Conservation (phyloP, 2,329 filamentous ascomycete species). For the Exophiala sideris region DNA sequence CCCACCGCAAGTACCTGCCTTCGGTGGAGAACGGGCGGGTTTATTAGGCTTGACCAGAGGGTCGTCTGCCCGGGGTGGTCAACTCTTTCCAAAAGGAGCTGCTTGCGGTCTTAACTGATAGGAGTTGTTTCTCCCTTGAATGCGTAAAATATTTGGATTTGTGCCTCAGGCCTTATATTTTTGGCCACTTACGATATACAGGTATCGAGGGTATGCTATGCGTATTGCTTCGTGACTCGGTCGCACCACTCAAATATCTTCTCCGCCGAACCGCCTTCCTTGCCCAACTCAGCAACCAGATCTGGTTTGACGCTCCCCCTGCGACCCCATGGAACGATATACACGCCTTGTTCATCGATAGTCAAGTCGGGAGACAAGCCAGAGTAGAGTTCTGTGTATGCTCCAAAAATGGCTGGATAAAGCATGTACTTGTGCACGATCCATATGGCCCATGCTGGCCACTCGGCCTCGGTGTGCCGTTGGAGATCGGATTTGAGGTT, state of each 20-base stretch:
- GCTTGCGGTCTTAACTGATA: no score
- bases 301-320: slow-evolving; percentile 6
- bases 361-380: slow-evolving; percentile 44
- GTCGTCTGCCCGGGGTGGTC: no score
- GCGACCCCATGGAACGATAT: slow-evolving; percentile 50
- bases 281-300: slow-evolving; percentile 5
- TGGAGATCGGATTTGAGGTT: slow-evolving; percentile 40
- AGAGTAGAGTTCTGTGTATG: slow-evolving; percentile 50
- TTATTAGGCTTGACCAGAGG: no score
- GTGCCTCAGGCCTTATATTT: no score
- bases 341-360: slow-evolving; percentile 33
- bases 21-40: no score
- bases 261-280: slow-evolving; percentile 10
- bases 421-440: slow-evolving; percentile 18
- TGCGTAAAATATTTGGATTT: no score
- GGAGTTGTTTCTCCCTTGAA: no score
- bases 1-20: no score
- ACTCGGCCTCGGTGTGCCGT: slow-evolving; percentile 25
- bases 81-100: no score
- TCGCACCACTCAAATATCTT: slow-evolving; percentile 25
- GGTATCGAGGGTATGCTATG: not conserved
- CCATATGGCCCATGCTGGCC: not conserved
- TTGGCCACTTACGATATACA: no score
- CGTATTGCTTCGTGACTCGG: slow-evolving; percentile 16
- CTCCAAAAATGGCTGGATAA: slow-evolving; percentile 39